A percentile compares a stretch with the other conserved stretches of the same genome.
These are phyloP conservation scores for Coprinopsis sp. DNA, from an alignment of 768 basidiomycete genomes.

Conservation along the genomic window DNA sequence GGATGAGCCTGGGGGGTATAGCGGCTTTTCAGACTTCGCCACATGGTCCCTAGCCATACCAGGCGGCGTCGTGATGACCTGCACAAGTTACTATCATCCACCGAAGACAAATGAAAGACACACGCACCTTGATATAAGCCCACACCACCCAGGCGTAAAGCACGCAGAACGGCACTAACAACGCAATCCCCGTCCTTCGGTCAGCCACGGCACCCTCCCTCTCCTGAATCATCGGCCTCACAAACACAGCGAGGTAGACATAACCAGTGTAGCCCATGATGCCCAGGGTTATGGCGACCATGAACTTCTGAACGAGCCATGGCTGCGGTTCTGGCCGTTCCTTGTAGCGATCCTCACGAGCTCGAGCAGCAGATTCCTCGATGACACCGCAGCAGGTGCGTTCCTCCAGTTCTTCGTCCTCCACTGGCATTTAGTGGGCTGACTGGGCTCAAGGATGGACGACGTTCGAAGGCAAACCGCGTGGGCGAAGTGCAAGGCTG, in stretches of 20 bases:
- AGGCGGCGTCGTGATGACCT: conserved; percentile 66
- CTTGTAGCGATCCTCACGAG: conserved; percentile 37
- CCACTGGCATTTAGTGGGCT: no score
- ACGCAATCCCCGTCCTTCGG: conserved; percentile 53
- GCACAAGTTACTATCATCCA: conserved; percentile 4
- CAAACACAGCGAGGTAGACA: conserved; percentile 73
- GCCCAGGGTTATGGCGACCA: conserved; percentile 53
- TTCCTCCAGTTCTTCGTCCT: conserved; percentile 2
- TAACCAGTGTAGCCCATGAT: conserved; percentile 68
- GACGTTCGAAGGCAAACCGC: no score
- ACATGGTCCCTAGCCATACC: conserved; percentile 63
- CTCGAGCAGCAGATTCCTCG: conserved; percentile 37
- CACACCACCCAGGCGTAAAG: conserved; percentile 71
- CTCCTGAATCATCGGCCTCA: conserved; percentile 61
- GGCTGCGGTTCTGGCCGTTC: conserved; percentile 55
- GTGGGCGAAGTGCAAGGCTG: no score
- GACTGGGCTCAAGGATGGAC: no score
- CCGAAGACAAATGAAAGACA: neutral
- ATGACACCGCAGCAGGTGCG: conserved; percentile 49
- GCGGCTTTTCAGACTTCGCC: neutral
- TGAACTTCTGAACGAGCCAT: conserved; percentile 70
- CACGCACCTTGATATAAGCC: conserved; percentile 71
- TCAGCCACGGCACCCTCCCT: conserved; percentile 40
- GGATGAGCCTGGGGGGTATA: conserved; percentile 2
- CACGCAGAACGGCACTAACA: conserved; percentile 58